Evolutionary conservation across 257 asterid species (phyloP).

Genomic region (Capsicum chinense): DNA sequence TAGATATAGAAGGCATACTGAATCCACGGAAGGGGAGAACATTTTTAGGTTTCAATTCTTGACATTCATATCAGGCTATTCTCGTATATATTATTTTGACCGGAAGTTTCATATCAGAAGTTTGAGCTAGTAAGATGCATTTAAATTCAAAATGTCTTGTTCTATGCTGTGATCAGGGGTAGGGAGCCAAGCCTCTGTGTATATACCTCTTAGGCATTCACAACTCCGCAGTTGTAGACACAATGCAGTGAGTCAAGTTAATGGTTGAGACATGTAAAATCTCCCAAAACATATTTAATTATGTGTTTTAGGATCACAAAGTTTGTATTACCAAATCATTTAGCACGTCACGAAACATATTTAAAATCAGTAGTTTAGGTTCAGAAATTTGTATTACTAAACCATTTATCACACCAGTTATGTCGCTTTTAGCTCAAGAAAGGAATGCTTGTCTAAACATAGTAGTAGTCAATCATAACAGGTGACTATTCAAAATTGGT

Average conservation of each 20-base stretch:
- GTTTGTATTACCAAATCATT: neutral
- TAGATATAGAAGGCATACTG: neutral
- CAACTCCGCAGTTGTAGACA: neutral
- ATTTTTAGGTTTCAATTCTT: neutral
- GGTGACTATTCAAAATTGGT: constrained; percentile 4
- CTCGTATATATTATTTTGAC: neutral
- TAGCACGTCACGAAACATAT: neutral
- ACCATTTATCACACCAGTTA: neutral
- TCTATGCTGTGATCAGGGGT: neutral
- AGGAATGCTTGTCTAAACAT: neutral
- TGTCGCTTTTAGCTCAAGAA: neutral
- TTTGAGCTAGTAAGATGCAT: constrained; percentile 2
- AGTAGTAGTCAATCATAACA: neutral
- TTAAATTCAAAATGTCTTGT: constrained; percentile 8
- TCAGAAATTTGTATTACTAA: neutral
- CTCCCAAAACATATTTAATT: neutral
- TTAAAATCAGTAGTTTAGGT: constrained; percentile 20
- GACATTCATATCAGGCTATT: neutral
- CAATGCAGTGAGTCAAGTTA: constrained; percentile 1
- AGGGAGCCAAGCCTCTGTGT: constrained; percentile 8
- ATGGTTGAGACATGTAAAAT: constrained; percentile 11
- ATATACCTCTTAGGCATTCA: neutral
- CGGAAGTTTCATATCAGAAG: neutral
- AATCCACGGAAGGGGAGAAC: neutral
- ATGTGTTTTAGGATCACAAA: neutral